Evolutionary conservation across 371 early-diverging fungal species (phyloP).

Genomic region (Funneliformis caledonium): DNA sequence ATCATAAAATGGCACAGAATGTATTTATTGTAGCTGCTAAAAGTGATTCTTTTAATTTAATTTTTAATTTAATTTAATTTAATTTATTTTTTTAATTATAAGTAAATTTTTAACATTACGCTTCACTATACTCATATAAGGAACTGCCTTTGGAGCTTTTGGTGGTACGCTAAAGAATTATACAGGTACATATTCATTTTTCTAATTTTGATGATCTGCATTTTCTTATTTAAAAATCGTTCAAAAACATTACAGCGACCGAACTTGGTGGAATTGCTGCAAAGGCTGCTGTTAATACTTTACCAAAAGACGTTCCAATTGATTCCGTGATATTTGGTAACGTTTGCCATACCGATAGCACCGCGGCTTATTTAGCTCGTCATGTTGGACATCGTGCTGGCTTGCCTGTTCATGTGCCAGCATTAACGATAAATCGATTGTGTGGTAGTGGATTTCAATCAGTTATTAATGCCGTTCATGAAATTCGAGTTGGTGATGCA

Average conservation of each 20-base stretch:
- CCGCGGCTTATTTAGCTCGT: constrained; percentile 90
- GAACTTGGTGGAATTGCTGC: constrained; percentile 94
- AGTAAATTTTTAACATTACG: neutral
- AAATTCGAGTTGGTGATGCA: constrained; percentile 84
- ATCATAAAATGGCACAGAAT: constrained; percentile 41
- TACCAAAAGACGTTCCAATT: constrained; percentile 74
- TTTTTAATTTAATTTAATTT: neutral
- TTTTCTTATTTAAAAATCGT: neutral
- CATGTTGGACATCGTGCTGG: constrained; percentile 92
- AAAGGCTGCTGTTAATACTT: constrained; percentile 79
- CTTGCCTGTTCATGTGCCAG: constrained; percentile 80
- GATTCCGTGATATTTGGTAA: constrained; percentile 96
- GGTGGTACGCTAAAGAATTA: constrained; percentile 65
- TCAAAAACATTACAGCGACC: constrained; percentile 63
- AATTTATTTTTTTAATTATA: neutral
- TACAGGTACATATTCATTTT: neutral
- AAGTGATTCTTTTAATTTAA: constrained; percentile 45
- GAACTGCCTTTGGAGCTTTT: constrained; percentile 70
- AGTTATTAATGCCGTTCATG: constrained; percentile 91
- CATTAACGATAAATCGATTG: constrained; percentile 91
- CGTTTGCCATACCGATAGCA: constrained; percentile 84
- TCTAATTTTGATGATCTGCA: neutral
- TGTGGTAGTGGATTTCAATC: constrained; percentile 97
- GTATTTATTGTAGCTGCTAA: constrained; percentile 69
- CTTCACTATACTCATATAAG: neutral